Evolutionary conservation across 352 stramenopile species (phyloP).

Genomic region (Phytophthora pluvialis): DNA sequence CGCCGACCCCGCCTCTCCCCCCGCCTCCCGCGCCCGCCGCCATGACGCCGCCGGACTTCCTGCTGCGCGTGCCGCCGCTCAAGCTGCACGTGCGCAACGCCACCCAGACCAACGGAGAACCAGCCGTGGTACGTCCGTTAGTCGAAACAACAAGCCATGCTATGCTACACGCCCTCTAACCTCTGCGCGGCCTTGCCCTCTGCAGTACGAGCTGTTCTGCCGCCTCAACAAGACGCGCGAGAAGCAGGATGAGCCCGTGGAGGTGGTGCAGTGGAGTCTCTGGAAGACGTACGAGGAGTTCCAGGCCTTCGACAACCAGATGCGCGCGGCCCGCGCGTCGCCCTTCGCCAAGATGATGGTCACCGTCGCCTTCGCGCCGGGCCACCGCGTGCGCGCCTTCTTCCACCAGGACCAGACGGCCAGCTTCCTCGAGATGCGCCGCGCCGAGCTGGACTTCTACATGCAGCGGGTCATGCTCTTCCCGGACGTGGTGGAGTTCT

Average conservation of each 20-base stretch:
- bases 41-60: slow-evolving; percentile 52
- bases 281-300: slow-evolving; percentile 88
- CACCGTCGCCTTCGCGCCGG: slow-evolving; percentile 74
- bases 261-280: slow-evolving; percentile 69
- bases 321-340: slow-evolving; percentile 57
- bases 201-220: slow-evolving; percentile 65
- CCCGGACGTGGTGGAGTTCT: slow-evolving; percentile 70
- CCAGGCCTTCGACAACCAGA: slow-evolving; percentile 68
- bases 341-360: slow-evolving; percentile 86
- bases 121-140: slow-evolving; percentile 51
- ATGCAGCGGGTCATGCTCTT: slow-evolving; percentile 85
- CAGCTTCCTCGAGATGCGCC: slow-evolving; percentile 77
- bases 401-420: slow-evolving; percentile 77
- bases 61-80: slow-evolving; percentile 54
- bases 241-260: slow-evolving; percentile 44
- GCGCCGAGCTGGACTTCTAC: slow-evolving; percentile 85
- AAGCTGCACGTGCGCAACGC: slow-evolving; percentile 68
- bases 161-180: slow-evolving; percentile 4
- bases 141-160: neutral
- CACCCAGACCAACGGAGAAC: slow-evolving; percentile 59
- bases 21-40: neutral
- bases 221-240: slow-evolving; percentile 46
- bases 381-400: slow-evolving; percentile 72
- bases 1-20: neutral
- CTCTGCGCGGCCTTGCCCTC: neutral